Conservation (phyloP, 805 yeast genomes). For the Grigorovia yakushimaensis region DNA sequence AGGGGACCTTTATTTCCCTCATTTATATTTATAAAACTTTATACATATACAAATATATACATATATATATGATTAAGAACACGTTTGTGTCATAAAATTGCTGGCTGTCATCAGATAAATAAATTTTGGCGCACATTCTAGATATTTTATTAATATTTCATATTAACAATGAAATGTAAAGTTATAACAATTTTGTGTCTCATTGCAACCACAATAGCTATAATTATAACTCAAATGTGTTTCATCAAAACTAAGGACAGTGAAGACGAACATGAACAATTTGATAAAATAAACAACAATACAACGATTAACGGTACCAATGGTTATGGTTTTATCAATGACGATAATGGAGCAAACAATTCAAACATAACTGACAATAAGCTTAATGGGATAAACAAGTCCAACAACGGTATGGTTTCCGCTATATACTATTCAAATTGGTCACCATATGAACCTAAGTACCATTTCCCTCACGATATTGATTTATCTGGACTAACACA, state of each 20-base stretch:
- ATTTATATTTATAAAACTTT: too few relatives aligned
- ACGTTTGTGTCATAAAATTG: too few relatives aligned
- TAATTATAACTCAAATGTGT: not conserved
- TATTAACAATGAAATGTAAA: not conserved
- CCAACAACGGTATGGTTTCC: conserved; percentile 13
- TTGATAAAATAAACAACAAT: too few relatives aligned
- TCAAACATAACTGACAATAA: not conserved
- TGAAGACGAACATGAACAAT: not conserved
- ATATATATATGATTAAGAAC: not conserved
- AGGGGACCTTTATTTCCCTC: too few relatives aligned
- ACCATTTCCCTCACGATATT: conserved; percentile 51
- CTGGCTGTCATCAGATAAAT: too few relatives aligned
- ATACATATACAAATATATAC: not conserved
- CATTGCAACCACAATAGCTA: not conserved
- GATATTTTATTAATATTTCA: too few relatives aligned
- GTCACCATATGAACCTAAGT: conserved; percentile 55
- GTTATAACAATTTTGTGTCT: not conserved
- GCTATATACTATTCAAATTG: conserved; percentile 49
- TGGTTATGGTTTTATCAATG: not conserved
- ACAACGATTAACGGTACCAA: not conserved
- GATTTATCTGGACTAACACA: conserved; percentile 52
- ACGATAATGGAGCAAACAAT: not conserved
- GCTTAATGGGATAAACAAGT: too few relatives aligned
- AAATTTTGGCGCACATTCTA: too few relatives aligned
- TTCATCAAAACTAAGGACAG: not conserved